Evolutionary conservation across 805 yeast genomes (phyloP).

Genomic region (Schizosaccharomyces pombe): DNA sequence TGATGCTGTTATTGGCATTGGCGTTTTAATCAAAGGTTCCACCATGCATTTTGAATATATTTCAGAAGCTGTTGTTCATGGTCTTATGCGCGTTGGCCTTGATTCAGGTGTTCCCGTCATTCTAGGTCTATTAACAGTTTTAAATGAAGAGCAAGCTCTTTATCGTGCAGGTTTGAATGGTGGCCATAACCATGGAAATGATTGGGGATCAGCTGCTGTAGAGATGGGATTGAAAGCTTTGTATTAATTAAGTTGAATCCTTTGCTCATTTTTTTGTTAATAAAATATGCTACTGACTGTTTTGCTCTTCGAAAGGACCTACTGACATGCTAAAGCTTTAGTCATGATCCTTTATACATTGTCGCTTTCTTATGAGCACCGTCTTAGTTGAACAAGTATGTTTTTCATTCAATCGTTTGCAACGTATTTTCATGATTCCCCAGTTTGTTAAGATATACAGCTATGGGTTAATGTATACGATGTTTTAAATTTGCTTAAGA

Average conservation of each 20-base stretch:
- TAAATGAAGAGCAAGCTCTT: conserved; percentile 84
- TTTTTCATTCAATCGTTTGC: not conserved
- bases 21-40: conserved; percentile 82
- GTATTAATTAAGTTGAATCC: not conserved
- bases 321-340: too few species aligned
- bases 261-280: too few species aligned
- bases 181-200: conserved; percentile 87
- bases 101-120: conserved; percentile 55
- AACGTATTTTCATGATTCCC: too few species aligned
- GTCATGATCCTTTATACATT: too few species aligned
- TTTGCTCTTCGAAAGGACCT: too few species aligned
- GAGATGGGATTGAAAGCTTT: conserved; percentile 39
- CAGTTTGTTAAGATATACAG: too few species aligned
- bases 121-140: conserved; percentile 79
- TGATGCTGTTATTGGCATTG: conserved; percentile 83
- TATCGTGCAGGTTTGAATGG: conserved; percentile 72
- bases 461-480: too few species aligned
- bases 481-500: too few species aligned
- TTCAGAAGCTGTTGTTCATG: conserved; percentile 69
- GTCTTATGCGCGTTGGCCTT: conserved; percentile 61
- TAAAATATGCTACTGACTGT: too few species aligned
- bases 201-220: conserved; percentile 98
- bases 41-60: conserved; percentile 98
- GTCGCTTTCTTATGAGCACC: too few species aligned
- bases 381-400: too few species aligned